phyloP scores from a whole-genome alignment of 805 yeast genomes.

The Ogataea dorogensis region DNA sequence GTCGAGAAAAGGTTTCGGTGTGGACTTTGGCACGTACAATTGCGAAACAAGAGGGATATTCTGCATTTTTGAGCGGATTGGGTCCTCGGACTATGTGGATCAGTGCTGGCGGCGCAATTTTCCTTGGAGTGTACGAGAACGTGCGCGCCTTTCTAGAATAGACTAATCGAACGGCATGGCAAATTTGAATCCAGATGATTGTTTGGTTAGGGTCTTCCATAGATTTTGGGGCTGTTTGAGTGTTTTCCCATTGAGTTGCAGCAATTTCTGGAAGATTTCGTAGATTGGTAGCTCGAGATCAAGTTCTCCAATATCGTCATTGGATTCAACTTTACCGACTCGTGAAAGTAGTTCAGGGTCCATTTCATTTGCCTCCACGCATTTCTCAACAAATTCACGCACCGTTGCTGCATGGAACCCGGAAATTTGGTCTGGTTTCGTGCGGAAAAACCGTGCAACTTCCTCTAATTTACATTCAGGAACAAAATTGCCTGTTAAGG shows the following conservation, averaged over 20 bases:
- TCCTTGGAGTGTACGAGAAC: constrained; percentile 89
- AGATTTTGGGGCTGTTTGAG: constrained; percentile 16
- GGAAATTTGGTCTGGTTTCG: constrained; percentile 68
- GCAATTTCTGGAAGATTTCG: constrained; percentile 55
- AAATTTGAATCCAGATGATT: constrained; percentile 33
- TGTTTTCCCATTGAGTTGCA: constrained; percentile 5
- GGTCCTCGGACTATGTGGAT: constrained; percentile 98
- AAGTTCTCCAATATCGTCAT: constrained; percentile 68
- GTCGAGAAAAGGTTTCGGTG: constrained; percentile 47
- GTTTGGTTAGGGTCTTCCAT: constrained; percentile 46
- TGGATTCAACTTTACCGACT: constrained; percentile 29
- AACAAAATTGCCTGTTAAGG: constrained; percentile 86
- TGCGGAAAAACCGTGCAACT: constrained; percentile 65
- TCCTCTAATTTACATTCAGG: constrained; percentile 60
- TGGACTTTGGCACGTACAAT: constrained; percentile 49
- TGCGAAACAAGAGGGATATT: constrained; percentile 67
- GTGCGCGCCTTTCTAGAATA: constrained; percentile 36
- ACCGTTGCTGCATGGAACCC: constrained; percentile 70
- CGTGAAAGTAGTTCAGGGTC: constrained; percentile 17
- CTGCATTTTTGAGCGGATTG: constrained; percentile 75
- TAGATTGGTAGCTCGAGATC: constrained; percentile 50
- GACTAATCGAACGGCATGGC: constrained; percentile 8
- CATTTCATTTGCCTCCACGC: constrained; percentile 34
- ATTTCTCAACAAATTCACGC: constrained; percentile 33
- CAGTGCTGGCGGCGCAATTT: constrained; percentile 97